Conservation (phyloP, 805 yeast genomes). For the Candida awuae region DNA sequence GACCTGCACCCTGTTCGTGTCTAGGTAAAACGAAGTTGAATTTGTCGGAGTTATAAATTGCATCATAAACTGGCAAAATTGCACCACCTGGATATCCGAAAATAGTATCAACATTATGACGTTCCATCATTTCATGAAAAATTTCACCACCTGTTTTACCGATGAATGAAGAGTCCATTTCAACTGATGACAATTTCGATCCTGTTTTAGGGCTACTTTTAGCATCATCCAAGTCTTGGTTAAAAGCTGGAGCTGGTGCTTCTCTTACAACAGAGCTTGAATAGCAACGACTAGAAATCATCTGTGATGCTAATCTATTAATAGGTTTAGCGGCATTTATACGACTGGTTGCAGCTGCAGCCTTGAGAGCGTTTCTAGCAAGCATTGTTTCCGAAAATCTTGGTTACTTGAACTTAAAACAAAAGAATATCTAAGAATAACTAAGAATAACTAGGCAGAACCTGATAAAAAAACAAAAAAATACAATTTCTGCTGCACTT, state of each 20-base stretch:
- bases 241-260: constrained; percentile 18
- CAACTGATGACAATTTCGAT: constrained; percentile 6
- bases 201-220: constrained; percentile 19
- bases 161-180: constrained; percentile 73
- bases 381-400: no score
- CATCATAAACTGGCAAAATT: constrained; percentile 94
- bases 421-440: no score
- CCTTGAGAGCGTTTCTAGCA: no score
- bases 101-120: constrained; percentile 91
- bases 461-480: no score
- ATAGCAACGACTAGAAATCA: constrained; percentile 8
- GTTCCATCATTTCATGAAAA: constrained; percentile 96
- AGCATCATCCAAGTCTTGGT: constrained; percentile 10
- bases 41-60: constrained; percentile 83
- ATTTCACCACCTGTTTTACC: constrained; percentile 98
- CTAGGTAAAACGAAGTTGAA: constrained; percentile 89
- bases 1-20: constrained; percentile 99
- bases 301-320: not conserved
- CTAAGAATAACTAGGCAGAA: no score
- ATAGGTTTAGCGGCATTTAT: not conserved
- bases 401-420: no score
- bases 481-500: no score
- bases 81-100: constrained; percentile 99
- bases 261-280: constrained; percentile 13
- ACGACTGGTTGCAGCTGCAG: not conserved